A percentile compares a stretch with the other conserved stretches of the same genome.
These are phyloP conservation scores for Endoconidiophora laricicola DNA, from an alignment of 2,329 filamentous ascomycete species.

Conservation along the genomic window DNA sequence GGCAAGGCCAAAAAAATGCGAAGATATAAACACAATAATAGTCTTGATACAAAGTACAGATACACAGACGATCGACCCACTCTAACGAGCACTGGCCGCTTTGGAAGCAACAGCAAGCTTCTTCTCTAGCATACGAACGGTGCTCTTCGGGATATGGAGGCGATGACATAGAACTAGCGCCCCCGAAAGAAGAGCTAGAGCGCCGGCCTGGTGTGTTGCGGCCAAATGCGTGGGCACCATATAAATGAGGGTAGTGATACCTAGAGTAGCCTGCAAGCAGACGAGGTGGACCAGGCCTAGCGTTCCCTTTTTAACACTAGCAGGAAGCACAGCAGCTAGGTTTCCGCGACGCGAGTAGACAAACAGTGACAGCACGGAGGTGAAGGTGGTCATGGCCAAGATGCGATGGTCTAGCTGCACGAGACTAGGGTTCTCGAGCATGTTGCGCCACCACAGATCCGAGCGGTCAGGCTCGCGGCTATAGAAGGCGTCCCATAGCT, in stretches of 20 bases:
- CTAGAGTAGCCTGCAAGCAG: conserved; percentile 64
- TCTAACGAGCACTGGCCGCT: conserved; percentile 10
- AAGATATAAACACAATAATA: too few species aligned
- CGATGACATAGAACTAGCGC: conserved; percentile 65
- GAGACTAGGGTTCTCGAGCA: conserved; percentile 88
- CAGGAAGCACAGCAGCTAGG: conserved; percentile 41
- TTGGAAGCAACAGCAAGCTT: conserved; percentile 19
- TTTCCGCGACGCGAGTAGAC: conserved; percentile 58
- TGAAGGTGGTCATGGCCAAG: conserved; percentile 78
- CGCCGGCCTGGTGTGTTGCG: conserved; percentile 83
- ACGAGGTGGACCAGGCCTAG: conserved; percentile 71
- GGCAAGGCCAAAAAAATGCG: not conserved
- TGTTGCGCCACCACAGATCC: conserved; percentile 92
- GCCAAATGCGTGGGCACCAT: conserved; percentile 80
- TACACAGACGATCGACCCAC: conserved; percentile 2
- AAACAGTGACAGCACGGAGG: conserved; percentile 60
- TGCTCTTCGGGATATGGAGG: conserved; percentile 54
- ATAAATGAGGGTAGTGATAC: conserved; percentile 83
- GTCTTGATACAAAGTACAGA: not conserved
- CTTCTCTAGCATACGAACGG: conserved; percentile 41
- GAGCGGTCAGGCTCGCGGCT: conserved; percentile 57
- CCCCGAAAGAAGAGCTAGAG: conserved; percentile 67
- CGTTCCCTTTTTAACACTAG: conserved; percentile 49
- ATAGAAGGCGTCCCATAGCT: conserved; percentile 79
- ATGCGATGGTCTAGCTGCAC: conserved; percentile 94